Conservation (phyloP, 371 early-diverging fungal genomes). For the Dinochytrium kinnereticum region DNA sequence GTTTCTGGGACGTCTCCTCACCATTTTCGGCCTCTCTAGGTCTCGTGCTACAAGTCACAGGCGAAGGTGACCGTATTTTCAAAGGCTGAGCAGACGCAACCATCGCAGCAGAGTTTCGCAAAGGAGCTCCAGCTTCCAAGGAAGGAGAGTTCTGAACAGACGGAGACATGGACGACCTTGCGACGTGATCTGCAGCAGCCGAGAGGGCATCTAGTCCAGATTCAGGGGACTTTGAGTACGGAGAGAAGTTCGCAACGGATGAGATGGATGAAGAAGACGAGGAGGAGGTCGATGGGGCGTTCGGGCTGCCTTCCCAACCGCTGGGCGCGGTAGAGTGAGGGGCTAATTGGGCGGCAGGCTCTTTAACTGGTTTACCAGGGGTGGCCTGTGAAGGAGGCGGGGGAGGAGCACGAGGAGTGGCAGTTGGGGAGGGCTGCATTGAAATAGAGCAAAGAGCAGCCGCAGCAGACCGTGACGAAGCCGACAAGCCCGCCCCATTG, state of each 20-base stretch:
- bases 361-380: not conserved
- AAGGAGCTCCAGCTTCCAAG: not conserved
- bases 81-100: not conserved
- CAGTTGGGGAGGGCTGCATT: not conserved
- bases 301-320: not conserved
- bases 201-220: slow-evolving; percentile 9
- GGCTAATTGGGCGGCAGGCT: not conserved
- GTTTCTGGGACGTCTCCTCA: not conserved
- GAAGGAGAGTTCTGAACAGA: not conserved
- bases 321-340: not conserved
- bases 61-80: not conserved
- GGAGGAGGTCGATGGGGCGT: not conserved
- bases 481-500: not conserved
- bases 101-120: not conserved
- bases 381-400: not conserved
- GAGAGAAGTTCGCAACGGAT: not conserved
- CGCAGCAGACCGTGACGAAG: not conserved
- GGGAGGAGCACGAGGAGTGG: not conserved
- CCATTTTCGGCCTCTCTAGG: not conserved
- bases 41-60: slow-evolving; percentile 1
- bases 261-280: not conserved
- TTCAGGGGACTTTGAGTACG: not conserved
- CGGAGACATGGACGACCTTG: slow-evolving; percentile 5
- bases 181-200: slow-evolving; percentile 7
- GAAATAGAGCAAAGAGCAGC: not conserved